Conservation (phyloP, 1,139 yeast species). For the Taphrina populina region DNA sequence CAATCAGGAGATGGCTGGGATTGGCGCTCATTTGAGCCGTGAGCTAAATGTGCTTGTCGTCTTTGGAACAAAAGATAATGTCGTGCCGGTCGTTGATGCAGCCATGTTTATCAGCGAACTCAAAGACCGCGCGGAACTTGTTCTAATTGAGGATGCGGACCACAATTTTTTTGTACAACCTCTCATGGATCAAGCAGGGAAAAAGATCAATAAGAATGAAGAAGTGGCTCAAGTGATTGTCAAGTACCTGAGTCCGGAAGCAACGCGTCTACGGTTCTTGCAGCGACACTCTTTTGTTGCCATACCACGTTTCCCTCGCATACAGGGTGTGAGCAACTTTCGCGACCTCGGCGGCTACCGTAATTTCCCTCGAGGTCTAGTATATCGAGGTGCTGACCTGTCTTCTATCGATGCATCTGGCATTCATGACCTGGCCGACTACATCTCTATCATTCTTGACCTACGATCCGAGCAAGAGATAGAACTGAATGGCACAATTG, state of each 20-base stretch:
- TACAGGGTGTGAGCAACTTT: slow-evolving; percentile 70
- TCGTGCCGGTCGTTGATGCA: slow-evolving; percentile 66
- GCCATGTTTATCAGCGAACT: slow-evolving; percentile 59
- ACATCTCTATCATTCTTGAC: slow-evolving; percentile 63
- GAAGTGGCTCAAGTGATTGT: slow-evolving; percentile 56
- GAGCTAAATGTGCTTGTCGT: slow-evolving; percentile 56
- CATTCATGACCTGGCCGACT: slow-evolving; percentile 46
- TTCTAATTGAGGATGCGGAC: slow-evolving; percentile 66
- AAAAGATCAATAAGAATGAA: slow-evolving; percentile 54
- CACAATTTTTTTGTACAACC: slow-evolving; percentile 65
- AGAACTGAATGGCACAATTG: slow-evolving; percentile 50
- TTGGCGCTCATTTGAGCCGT: slow-evolving; percentile 3
- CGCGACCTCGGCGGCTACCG: slow-evolving; percentile 74
- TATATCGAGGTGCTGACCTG: slow-evolving; percentile 67
- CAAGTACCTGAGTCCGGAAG: slow-evolving; percentile 54
- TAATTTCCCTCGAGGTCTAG: slow-evolving; percentile 54
- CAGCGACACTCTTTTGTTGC: slow-evolving; percentile 48
- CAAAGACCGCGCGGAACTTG: slow-evolving; percentile 58
- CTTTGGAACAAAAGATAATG: slow-evolving; percentile 66
- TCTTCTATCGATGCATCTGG: slow-evolving; percentile 53
- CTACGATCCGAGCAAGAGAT: slow-evolving; percentile 66
- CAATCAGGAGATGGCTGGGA: slow-evolving; percentile 26
- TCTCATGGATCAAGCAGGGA: slow-evolving; percentile 40
- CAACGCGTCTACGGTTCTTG: slow-evolving; percentile 57
- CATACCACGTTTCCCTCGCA: slow-evolving; percentile 51